A percentile compares a stretch with the other conserved stretches of the same genome.
These are phyloP conservation scores for Exsudoporus floridanus DNA, from an alignment of 1,284 basidiomycete genomes.

Conservation along the genomic window DNA sequence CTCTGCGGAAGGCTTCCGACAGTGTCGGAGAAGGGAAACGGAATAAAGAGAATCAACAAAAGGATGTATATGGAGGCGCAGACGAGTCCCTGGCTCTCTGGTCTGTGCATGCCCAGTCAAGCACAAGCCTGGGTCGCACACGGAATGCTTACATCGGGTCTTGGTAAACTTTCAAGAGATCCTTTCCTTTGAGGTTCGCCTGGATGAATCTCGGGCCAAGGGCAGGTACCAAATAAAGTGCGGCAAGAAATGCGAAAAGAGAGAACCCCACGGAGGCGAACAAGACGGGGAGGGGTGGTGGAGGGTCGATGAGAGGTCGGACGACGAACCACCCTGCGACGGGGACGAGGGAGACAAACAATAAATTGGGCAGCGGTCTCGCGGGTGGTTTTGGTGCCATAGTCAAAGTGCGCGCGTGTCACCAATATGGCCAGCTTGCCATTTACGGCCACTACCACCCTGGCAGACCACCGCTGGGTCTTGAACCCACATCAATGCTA, in stretches of 20 bases:
- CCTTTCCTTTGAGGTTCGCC: conserved; percentile 76
- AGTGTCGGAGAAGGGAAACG: conserved; percentile 81
- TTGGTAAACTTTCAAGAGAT: conserved; percentile 76
- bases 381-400: conserved; percentile 37
- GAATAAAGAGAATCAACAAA: conserved; percentile 83
- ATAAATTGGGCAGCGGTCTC: conserved; percentile 51
- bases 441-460: conserved; percentile 13
- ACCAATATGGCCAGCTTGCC: conserved; percentile 17
- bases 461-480: conserved; percentile 8
- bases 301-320: conserved; percentile 65
- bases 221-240: conserved; percentile 72
- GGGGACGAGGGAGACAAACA: conserved; percentile 61
- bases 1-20: conserved; percentile 49
- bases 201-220: conserved; percentile 73
- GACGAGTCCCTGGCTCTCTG: conserved; percentile 91
- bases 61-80: conserved; percentile 89
- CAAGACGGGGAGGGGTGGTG: conserved; percentile 65
- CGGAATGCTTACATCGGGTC: conserved; percentile 65
- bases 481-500: conserved; percentile 21
- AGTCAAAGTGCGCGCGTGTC: conserved; percentile 4
- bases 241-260: conserved; percentile 72
- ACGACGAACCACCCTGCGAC: conserved; percentile 67
- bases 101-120: conserved; percentile 49
- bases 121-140: background rate
- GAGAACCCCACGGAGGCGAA: conserved; percentile 79